These are phyloP conservation scores for Xylariaceae sp. DNA, from an alignment of 2,329 filamentous ascomycete species.

Conservation along the genomic window DNA sequence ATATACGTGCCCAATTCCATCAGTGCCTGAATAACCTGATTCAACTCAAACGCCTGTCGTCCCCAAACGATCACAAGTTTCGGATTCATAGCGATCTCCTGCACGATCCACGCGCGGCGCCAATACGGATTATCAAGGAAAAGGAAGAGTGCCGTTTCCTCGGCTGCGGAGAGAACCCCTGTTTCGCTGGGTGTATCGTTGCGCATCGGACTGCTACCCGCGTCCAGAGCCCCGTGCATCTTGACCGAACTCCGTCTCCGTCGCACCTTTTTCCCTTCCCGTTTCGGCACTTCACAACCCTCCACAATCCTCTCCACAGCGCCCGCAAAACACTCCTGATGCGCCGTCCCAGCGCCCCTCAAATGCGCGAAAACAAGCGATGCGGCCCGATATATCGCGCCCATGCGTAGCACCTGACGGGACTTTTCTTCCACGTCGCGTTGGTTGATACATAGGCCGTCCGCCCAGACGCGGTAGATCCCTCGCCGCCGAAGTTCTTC, in stretches of 20 bases:
- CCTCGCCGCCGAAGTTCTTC: conserved; percentile 12
- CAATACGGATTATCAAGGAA: conserved; percentile 16
- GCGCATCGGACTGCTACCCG: too few relatives aligned
- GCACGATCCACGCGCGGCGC: conserved; percentile 18
- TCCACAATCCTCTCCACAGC: too few relatives aligned
- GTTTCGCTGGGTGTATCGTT: too few relatives aligned
- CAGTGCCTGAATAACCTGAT: conserved; percentile 9
- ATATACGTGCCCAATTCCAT: conserved; percentile 6
- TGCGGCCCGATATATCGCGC: conserved; percentile 15
- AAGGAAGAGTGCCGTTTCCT: conserved; percentile 12
- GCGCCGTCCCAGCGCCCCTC: neutral
- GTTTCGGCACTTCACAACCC: too few relatives aligned
- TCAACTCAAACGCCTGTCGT: conserved; percentile 12
- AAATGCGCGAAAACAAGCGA: conserved; percentile 14
- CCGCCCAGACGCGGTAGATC: conserved; percentile 14
- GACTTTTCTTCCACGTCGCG: conserved; percentile 14
- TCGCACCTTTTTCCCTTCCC: too few relatives aligned
- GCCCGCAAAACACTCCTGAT: neutral
- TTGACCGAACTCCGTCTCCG: too few relatives aligned
- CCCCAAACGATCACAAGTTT: conserved; percentile 15
- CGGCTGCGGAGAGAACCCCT: conserved; percentile 11
- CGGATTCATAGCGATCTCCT: conserved; percentile 18
- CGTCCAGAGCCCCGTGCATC: too few relatives aligned
- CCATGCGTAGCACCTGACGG: conserved; percentile 15
- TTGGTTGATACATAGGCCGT: conserved; percentile 18